Percentiles rank a stretch among this genome's conserved stretches.
Evolutionary conservation across 192 early-diverging fungal genomes (phyloP).

Genomic region (Radiomyces spectabilis): DNA sequence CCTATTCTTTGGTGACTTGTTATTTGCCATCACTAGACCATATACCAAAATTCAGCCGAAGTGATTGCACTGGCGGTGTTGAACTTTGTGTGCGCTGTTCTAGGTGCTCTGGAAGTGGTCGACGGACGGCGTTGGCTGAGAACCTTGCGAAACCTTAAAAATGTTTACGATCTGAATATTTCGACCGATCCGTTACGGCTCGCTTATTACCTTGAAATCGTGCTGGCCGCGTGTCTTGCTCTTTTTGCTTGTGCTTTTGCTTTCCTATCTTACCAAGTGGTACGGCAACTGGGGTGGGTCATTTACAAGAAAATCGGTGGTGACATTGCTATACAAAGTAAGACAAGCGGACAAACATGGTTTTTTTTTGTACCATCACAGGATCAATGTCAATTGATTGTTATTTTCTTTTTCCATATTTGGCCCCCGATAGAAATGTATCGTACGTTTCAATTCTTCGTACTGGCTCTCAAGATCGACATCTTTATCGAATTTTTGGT

Average conservation of each 20-base stretch:
- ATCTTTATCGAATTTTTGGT: constrained; percentile 34
- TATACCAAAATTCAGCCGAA: constrained; percentile 33
- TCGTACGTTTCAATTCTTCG: constrained; percentile 22
- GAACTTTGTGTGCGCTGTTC: constrained; percentile 22
- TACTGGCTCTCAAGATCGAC: constrained; percentile 29
- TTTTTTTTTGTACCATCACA: not conserved
- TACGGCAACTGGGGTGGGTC: constrained; percentile 38
- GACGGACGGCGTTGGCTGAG: constrained; percentile 19
- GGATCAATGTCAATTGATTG: not conserved
- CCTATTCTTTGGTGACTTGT: constrained; percentile 1
- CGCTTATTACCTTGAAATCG: constrained; percentile 24
- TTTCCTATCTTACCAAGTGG: constrained; percentile 18
- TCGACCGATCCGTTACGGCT: constrained; percentile 6
- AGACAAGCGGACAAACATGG: constrained; percentile 3
- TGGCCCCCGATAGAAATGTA: constrained; percentile 37
- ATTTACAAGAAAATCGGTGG: constrained; percentile 64
- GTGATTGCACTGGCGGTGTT: constrained; percentile 19
- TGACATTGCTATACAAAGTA: constrained; percentile 42
- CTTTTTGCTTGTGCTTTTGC: constrained; percentile 21
- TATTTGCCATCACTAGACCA: no score
- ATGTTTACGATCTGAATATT: not conserved
- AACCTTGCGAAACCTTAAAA: not conserved
- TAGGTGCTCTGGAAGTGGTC: constrained; percentile 24
- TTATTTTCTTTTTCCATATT: constrained; percentile 1
- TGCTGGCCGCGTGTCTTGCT: constrained; percentile 8